phyloP scores from a whole-genome alignment of 345 rosid species.

The Salix caprea region DNA sequence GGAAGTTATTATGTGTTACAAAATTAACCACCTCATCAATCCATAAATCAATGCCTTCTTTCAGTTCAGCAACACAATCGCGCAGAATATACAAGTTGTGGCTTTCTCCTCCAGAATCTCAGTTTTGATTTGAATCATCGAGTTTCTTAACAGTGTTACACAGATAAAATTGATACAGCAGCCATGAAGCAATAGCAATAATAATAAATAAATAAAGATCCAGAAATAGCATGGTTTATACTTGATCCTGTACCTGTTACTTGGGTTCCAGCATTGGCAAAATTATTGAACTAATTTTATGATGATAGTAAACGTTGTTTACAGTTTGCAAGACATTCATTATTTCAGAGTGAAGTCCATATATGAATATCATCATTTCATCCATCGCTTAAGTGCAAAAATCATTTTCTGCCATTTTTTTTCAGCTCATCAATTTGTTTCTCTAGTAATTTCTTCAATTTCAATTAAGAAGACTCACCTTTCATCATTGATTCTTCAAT shows the following conservation, averaged over 20 bases:
- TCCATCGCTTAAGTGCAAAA: background rate
- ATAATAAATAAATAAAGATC: background rate
- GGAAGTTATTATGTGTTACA: too few relatives aligned
- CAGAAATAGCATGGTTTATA: background rate
- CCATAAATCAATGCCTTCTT: constrained; percentile 5
- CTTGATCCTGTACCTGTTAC: background rate
- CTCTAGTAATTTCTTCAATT: background rate
- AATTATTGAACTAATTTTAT: background rate
- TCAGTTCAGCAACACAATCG: background rate
- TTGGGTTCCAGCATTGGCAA: background rate
- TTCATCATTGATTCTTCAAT: background rate
- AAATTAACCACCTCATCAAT: constrained; percentile 19
- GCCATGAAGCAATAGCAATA: too few relatives aligned
- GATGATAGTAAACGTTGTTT: too few relatives aligned
- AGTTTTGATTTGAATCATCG: background rate
- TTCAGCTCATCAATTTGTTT: background rate
- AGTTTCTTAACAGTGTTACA: background rate
- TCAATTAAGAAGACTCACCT: background rate
- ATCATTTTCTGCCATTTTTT: background rate
- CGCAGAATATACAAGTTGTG: background rate
- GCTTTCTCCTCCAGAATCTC: background rate
- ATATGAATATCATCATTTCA: background rate
- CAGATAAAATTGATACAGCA: background rate
- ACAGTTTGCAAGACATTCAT: background rate
- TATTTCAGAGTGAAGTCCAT: background rate